These are phyloP conservation scores for Letharia lupina DNA, from an alignment of 495 filamentous ascomycete species.

Conservation along the genomic window DNA sequence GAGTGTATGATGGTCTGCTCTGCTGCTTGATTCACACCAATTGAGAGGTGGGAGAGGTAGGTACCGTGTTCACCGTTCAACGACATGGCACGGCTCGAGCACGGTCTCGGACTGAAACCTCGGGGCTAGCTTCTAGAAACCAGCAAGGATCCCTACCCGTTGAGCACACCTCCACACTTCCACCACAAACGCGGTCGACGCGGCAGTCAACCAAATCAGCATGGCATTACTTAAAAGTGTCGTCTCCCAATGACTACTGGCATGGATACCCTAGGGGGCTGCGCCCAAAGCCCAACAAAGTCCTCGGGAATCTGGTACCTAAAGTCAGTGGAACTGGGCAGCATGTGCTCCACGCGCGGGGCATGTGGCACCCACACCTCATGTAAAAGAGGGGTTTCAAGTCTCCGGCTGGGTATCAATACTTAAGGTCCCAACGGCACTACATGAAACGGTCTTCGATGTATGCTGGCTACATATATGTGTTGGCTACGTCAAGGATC, in stretches of 20 bases:
- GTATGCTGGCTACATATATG: conserved; percentile 7
- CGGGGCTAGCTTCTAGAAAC: conserved; percentile 7
- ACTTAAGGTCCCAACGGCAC: conserved; percentile 9
- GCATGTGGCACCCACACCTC: conserved; percentile 13
- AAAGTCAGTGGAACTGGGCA: not conserved
- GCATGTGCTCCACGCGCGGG: conserved; percentile 5
- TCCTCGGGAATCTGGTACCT: conserved; percentile 3
- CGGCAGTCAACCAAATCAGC: conserved; percentile 14
- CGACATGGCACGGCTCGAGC: conserved; percentile 1
- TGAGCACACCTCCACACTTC: conserved; percentile 2
- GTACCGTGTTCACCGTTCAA: conserved; percentile 3
- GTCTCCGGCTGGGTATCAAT: conserved; percentile 17
- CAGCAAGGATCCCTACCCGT: conserved; percentile 6
- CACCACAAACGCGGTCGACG: conserved; percentile 10
- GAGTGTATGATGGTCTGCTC: conserved; percentile 1
- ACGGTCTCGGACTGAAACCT: conserved; percentile 4
- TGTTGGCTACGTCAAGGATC: not conserved
- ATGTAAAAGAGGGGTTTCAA: conserved; percentile 5
- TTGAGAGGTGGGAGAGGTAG: conserved; percentile 3
- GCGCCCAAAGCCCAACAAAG: conserved; percentile 1
- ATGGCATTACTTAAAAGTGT: conserved; percentile 6
- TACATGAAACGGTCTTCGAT: not conserved
- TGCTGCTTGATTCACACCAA: conserved; percentile 5
- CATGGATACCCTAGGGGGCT: conserved; percentile 5
- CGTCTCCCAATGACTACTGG: conserved; percentile 18